Evolutionary conservation across 768 basidiomycete species (phyloP).

Genomic region (Infundibulicybe gibba): DNA sequence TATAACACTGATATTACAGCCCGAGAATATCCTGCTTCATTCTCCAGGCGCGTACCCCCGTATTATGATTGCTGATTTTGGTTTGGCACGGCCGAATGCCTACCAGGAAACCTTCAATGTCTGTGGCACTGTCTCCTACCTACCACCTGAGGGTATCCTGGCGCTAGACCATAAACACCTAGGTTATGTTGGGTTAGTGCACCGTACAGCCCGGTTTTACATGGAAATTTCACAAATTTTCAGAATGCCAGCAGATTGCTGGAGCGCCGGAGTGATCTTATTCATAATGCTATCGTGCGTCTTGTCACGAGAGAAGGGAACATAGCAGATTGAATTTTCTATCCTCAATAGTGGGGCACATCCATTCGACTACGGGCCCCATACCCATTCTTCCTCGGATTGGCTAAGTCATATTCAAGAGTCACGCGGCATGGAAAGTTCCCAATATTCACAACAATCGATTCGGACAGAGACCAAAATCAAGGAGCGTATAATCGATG

Average conservation of each 20-base stretch:
- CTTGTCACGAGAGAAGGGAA: background rate
- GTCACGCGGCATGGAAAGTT: slow-evolving; percentile 22
- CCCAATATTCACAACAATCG: slow-evolving; percentile 39
- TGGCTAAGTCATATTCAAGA: slow-evolving; percentile 32
- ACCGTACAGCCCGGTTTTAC: background rate
- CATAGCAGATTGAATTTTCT: background rate
- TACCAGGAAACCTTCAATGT: slow-evolving; percentile 83
- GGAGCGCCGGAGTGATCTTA: slow-evolving; percentile 80
- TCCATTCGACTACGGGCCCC: slow-evolving; percentile 67
- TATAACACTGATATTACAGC: slow-evolving; percentile 32
- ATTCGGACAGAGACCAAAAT: slow-evolving; percentile 52
- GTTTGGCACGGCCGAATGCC: slow-evolving; percentile 74
- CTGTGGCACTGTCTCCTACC: slow-evolving; percentile 83
- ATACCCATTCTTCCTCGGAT: slow-evolving; percentile 26
- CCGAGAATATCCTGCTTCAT: slow-evolving; percentile 79
- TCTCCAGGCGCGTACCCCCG: slow-evolving; percentile 84
- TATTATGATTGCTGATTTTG: slow-evolving; percentile 84
- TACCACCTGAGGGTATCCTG: slow-evolving; percentile 81
- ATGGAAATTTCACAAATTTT: slow-evolving; percentile 1
- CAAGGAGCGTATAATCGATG: slow-evolving; percentile 67
- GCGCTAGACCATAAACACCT: slow-evolving; percentile 73
- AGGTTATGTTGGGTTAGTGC: slow-evolving; percentile 53
- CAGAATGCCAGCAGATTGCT: slow-evolving; percentile 89
- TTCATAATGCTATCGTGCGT: slow-evolving; percentile 84
- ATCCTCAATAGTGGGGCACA: slow-evolving; percentile 54